Percentiles rank a stretch among this genome's conserved stretches.
These are phyloP conservation scores for Pleoardoris graminearum DNA, from an alignment of 2,329 filamentous ascomycete genomes.

Conservation along the genomic window DNA sequence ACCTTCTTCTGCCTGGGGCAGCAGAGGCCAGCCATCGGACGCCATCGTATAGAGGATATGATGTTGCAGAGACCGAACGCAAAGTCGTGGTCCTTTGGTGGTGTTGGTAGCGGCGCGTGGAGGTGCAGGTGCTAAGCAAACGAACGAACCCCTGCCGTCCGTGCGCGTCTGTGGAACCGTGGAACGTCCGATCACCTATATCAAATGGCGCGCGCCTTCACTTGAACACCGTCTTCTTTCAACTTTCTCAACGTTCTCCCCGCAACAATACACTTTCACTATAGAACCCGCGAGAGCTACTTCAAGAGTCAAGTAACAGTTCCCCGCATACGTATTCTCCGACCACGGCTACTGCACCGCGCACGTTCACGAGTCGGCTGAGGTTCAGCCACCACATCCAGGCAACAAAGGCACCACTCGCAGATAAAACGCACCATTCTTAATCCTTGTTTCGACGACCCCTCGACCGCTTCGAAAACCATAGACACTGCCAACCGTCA, in stretches of 20 bases:
- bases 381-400: neutral
- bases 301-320: too few relatives aligned
- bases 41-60: slow-evolving; percentile 47
- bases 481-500: neutral
- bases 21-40: slow-evolving; percentile 60
- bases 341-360: neutral
- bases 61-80: neutral
- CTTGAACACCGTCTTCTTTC: too few relatives aligned
- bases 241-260: neutral
- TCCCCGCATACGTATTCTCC: too few relatives aligned
- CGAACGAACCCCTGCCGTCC: neutral
- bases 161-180: neutral
- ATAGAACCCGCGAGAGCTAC: neutral
- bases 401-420: neutral
- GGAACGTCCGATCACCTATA: neutral
- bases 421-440: neutral
- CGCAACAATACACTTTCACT: neutral
- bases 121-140: neutral
- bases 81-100: neutral
- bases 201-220: neutral
- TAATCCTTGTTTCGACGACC: neutral
- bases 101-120: neutral
- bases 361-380: neutral
- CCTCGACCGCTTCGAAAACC: too few relatives aligned
- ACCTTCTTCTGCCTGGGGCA: slow-evolving; percentile 73